A percentile compares a stretch with the other conserved stretches of the same genome.
Evolutionary conservation across 2,329 filamentous ascomycete genomes (phyloP).

Genomic region (Trichoderma aggressivum): DNA sequence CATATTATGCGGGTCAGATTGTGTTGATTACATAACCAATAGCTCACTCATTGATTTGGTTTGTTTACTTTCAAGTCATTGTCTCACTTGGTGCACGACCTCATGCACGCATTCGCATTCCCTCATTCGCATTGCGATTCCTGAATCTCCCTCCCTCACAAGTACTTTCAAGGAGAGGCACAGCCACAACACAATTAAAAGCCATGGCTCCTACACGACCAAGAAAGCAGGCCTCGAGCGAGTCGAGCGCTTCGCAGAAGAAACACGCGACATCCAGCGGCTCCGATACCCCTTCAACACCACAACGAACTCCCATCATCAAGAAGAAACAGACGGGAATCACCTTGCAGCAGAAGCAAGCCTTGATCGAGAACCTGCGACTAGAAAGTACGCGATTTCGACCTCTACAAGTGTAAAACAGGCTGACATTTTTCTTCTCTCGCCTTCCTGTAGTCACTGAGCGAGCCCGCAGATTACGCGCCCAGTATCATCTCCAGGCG

Average conservation of each 20-base stretch:
- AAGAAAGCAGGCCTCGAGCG: conserved; percentile 33
- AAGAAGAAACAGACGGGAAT: conserved; percentile 61
- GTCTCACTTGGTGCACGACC: not conserved
- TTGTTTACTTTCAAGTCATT: conserved; percentile 12
- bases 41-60: not conserved
- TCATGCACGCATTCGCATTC: not conserved
- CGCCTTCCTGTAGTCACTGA: conserved; percentile 64
- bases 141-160: conserved; percentile 10
- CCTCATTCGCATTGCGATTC: not conserved
- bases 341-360: conserved; percentile 73
- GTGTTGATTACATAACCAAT: not conserved
- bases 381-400: conserved; percentile 65
- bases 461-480: conserved; percentile 79
- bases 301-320: conserved; percentile 57
- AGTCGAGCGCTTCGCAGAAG: conserved; percentile 18
- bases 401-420: not conserved
- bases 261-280: conserved; percentile 24
- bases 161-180: not conserved
- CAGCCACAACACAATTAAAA: conserved; percentile 22
- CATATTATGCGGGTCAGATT: not conserved
- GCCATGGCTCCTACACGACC: conserved; percentile 48
- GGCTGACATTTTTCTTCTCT: conserved; percentile 19
- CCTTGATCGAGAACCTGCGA: conserved; percentile 83
- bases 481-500: conserved; percentile 85
- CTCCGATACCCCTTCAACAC: conserved; percentile 37